A percentile compares a stretch with the other conserved stretches of the same genome.
Evolutionary conservation across 129 eudicot genomes (phyloP).

Genomic region (Centella asiatica): DNA sequence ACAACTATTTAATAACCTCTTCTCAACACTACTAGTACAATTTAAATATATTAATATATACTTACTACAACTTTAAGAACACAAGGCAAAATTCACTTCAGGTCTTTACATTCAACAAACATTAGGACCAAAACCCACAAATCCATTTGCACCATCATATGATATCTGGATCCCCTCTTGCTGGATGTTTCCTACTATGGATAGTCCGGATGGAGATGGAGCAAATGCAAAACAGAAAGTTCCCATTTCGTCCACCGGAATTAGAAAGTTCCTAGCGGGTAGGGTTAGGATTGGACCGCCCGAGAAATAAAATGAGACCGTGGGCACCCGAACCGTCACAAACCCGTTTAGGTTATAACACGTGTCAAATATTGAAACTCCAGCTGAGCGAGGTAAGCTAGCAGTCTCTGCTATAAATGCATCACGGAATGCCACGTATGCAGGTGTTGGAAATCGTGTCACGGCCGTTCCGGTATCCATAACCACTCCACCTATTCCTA

Average conservation of each 20-base stretch:
- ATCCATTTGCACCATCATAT: conserved; percentile 56
- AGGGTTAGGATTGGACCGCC: conserved; percentile 76
- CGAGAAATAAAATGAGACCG: conserved; percentile 67
- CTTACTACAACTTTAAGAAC: conserved; percentile 9
- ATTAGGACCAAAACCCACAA: conserved; percentile 86
- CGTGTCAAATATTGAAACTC: conserved; percentile 66
- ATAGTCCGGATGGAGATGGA: conserved; percentile 65
- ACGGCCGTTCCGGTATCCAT: conserved; percentile 93
- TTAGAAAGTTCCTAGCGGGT: conserved; percentile 74
- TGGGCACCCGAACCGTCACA: conserved; percentile 73
- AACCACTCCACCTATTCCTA: conserved; percentile 80
- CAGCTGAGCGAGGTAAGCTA: conserved; percentile 44
- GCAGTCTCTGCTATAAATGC: conserved; percentile 50
- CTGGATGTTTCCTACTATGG: conserved; percentile 87
- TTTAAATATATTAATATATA: background rate
- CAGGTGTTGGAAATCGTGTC: conserved; percentile 53
- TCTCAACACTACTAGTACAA: background rate
- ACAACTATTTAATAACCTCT: background rate
- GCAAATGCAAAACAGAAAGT: conserved; percentile 92
- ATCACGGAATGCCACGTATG: conserved; percentile 64
- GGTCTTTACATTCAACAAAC: conserved; percentile 31
- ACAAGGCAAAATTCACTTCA: conserved; percentile 10
- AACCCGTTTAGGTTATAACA: conserved; percentile 70
- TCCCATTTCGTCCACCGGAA: conserved; percentile 73
- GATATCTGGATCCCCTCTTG: conserved; percentile 97